phyloP scores from a whole-genome alignment of 225 moss, liverwort and hornwort genomes.

The Climacium dendroides region DNA sequence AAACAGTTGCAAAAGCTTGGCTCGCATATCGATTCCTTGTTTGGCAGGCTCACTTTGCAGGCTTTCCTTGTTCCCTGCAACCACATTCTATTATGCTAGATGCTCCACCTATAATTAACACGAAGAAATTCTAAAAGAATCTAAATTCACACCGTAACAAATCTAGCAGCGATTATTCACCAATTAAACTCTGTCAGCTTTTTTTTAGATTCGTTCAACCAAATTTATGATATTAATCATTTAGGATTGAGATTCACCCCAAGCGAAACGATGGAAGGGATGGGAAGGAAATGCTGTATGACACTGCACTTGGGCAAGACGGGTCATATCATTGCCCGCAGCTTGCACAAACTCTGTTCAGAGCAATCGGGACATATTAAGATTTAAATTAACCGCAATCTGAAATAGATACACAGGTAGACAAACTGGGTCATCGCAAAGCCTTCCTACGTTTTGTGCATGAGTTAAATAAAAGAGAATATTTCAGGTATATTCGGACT shows the following conservation, averaged over 20 bases:
- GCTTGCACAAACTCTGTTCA: slow-evolving; percentile 45
- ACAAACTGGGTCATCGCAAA: not conserved
- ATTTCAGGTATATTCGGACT: not conserved
- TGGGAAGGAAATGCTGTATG: slow-evolving; percentile 34
- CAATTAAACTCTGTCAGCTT: not conserved
- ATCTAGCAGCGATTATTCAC: not conserved
- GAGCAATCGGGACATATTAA: not conserved
- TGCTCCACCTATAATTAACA: not conserved
- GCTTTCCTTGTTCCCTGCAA: slow-evolving; percentile 51
- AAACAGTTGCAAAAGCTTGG: slow-evolving; percentile 37
- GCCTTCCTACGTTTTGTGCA: not conserved
- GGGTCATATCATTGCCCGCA: slow-evolving; percentile 29
- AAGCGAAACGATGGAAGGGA: slow-evolving; percentile 33
- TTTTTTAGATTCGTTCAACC: not conserved
- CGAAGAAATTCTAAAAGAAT: not conserved
- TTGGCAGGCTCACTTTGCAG: slow-evolving; percentile 26
- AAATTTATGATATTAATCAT: not conserved
- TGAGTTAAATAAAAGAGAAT: not conserved
- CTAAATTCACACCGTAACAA: not conserved
- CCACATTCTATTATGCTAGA: not conserved
- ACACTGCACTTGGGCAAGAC: slow-evolving; percentile 39
- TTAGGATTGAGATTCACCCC: slow-evolving; percentile 31
- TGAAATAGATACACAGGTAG: not conserved
- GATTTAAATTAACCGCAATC: not conserved
- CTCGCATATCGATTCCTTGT: slow-evolving; percentile 36